phyloP scores from a whole-genome alignment of 164 flowering plant genomes.

The Vitis vinifera region ASM3070453v1 NC_081815.1:4379501-4380000 shows the following conservation, averaged over 20 bases:
- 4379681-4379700: not conserved
- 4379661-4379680: not conserved
- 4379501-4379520: too few species aligned
- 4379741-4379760: slow-evolving; percentile 3
- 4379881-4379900: not conserved
- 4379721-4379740: not conserved
- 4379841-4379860: not conserved
- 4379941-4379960: not conserved
- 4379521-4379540: too few species aligned
- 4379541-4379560: too few species aligned
- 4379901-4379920: not conserved
- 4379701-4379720: slow-evolving; percentile 1
- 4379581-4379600: too few species aligned
- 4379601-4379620: too few species aligned
- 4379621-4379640: too few species aligned
- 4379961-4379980: not conserved
- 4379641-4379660: too few species aligned
- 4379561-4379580: too few species aligned
- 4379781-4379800: not conserved
- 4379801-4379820: not conserved
- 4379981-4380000: not conserved
- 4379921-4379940: not conserved
- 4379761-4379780: not conserved
- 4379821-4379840: not conserved
- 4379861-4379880: not conserved